These are phyloP conservation scores for Stagonosporopsis rhizophila DNA, from an alignment of 2,329 filamentous ascomycete genomes.

Conservation along the genomic window DNA sequence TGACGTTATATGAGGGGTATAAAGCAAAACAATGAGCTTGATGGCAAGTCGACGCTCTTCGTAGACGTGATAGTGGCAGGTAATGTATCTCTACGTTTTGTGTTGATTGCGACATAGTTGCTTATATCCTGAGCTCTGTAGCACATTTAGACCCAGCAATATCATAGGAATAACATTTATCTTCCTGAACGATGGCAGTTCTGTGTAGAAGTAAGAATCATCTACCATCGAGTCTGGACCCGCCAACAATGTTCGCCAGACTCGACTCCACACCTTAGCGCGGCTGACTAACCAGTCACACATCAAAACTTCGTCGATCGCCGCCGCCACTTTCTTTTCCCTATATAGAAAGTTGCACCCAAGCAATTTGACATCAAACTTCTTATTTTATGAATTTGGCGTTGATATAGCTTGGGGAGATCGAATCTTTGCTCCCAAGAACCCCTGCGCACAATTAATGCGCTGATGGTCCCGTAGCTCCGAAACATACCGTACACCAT, in stretches of 20 bases:
- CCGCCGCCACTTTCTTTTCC: slow-evolving; percentile 30
- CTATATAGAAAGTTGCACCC: slow-evolving; percentile 49
- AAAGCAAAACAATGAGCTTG: no score
- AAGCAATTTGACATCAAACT: slow-evolving; percentile 66
- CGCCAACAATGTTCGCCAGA: not conserved
- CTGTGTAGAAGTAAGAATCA: not conserved
- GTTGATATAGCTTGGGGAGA: slow-evolving; percentile 65
- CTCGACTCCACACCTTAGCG: slow-evolving; percentile 6
- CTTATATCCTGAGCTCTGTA: no score
- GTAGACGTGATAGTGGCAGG: no score
- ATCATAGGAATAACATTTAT: no score
- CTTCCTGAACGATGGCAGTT: no score
- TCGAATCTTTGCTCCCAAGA: slow-evolving; percentile 50
- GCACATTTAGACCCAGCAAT: no score
- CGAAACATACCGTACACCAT: slow-evolving; percentile 35
- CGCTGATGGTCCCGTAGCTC: slow-evolving; percentile 48
- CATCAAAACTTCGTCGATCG: slow-evolving; percentile 16
- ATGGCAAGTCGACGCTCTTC: no score
- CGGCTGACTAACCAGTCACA: slow-evolving; percentile 6
- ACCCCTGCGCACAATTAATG: slow-evolving; percentile 40
- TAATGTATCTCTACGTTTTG: no score
- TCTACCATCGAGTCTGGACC: not conserved
- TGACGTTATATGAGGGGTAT: no score
- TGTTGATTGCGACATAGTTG: no score
- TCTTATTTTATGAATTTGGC: slow-evolving; percentile 58